Evolutionary conservation across 345 rosid genomes (phyloP).

Genomic region (Tarenaya hassleriana): DNA sequence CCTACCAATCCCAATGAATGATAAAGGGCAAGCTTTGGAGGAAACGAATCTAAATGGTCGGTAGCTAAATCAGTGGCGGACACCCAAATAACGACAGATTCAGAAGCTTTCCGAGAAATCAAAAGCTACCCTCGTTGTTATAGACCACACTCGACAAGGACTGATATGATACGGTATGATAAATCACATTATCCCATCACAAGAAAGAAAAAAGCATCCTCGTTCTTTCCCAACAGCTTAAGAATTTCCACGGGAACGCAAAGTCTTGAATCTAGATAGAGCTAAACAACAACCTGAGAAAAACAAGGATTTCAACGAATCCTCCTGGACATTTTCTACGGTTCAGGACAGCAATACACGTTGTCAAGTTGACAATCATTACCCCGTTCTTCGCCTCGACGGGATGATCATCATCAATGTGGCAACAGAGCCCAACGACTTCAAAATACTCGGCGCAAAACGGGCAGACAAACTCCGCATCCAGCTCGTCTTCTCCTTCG

Average conservation of each 20-base stretch:
- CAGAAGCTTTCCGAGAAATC: too few relatives aligned
- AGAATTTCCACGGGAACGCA: neutral
- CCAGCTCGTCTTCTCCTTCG: slow-evolving; percentile 59
- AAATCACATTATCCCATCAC: slow-evolving; percentile 18
- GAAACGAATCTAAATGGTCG: too few relatives aligned
- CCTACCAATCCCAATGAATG: too few relatives aligned
- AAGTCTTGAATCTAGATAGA: neutral
- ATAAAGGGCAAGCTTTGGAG: too few relatives aligned
- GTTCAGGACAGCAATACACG: too few relatives aligned
- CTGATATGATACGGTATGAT: too few relatives aligned
- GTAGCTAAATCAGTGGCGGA: too few relatives aligned
- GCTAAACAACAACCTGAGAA: slow-evolving; percentile 2
- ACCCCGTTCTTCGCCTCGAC: slow-evolving; percentile 82
- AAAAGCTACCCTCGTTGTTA: too few relatives aligned
- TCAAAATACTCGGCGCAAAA: slow-evolving; percentile 82
- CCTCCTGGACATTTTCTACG: neutral
- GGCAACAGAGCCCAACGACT: slow-evolving; percentile 81
- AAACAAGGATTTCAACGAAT: slow-evolving; percentile 5
- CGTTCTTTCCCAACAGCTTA: slow-evolving; percentile 4
- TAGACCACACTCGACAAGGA: too few relatives aligned
- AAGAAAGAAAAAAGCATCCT: neutral
- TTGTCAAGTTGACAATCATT: slow-evolving; percentile 15
- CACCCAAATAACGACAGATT: too few relatives aligned
- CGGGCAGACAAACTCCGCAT: slow-evolving; percentile 63
- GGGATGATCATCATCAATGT: slow-evolving; percentile 86